These are phyloP conservation scores for Pseudocercospora pini-densiflorae DNA, from an alignment of 2,329 filamentous ascomycete genomes.

Conservation along the genomic window DNA sequence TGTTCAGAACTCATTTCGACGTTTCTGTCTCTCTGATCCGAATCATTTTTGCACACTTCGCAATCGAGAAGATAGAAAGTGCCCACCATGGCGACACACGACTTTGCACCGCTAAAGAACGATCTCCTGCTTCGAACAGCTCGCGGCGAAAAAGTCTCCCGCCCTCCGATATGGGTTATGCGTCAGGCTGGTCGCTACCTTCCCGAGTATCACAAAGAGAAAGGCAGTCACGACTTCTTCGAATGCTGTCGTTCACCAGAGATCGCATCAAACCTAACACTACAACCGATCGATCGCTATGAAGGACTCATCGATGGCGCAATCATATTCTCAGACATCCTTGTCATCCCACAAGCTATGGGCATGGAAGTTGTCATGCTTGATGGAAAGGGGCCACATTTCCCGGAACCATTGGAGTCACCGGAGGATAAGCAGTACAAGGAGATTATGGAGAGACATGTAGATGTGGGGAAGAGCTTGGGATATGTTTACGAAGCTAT, in stretches of 20 bases:
- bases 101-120: constrained; percentile 87
- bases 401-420: constrained; percentile 79
- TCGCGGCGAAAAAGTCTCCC: constrained; percentile 86
- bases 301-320: constrained; percentile 90
- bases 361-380: constrained; percentile 99
- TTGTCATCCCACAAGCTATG: constrained; percentile 97
- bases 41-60: not conserved
- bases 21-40: not conserved
- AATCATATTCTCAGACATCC: constrained; percentile 98
- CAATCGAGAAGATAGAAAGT: not conserved
- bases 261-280: constrained; percentile 87
- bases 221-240: constrained; percentile 92
- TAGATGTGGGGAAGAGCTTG: constrained; percentile 83
- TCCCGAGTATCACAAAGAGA: constrained; percentile 95
- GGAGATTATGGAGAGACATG: constrained; percentile 73
- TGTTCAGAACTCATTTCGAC: not conserved
- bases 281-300: constrained; percentile 93
- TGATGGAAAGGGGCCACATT: constrained; percentile 94
- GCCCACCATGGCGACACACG: constrained; percentile 27
- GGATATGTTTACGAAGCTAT: constrained; percentile 97
- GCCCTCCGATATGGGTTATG: constrained; percentile 99
- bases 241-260: constrained; percentile 94
- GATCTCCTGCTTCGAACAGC: constrained; percentile 90
- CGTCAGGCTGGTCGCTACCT: constrained; percentile 98
- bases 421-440: constrained; percentile 84